Base-by-base conservation (phyloP, 2,329 filamentous ascomycete genomes). In the Neofusicoccum kwambonambiense region DNA sequence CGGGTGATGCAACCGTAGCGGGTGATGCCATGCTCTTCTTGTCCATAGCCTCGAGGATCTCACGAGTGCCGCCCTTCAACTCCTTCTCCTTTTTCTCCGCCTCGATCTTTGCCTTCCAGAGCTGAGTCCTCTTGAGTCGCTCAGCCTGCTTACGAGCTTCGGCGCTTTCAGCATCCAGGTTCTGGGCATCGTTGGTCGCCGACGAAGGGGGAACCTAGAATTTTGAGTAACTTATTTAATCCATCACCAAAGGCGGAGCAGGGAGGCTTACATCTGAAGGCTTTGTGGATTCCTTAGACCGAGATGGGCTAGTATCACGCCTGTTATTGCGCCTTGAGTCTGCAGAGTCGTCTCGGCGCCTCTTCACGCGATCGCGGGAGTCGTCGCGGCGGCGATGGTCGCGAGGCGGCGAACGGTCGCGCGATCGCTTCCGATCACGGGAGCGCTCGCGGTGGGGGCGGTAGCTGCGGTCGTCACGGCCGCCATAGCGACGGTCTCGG, bases 41-140 rank as follows among this genome's bases (percentile, higher is more conserved):
- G 75, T 90, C 90, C 83, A 90, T 92, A 76, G 90, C 87, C 71
- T 89, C 87, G 64, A 90, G 80, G 64, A 92, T 88, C 65, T 86
- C 86, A 45, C 61, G 58, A 62, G 87, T 87, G 44, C 78, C 78
- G 50, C 88, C 84, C 71, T 90, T 71, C 60, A 49, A 12, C 70
- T 62, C 63, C 45, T 67, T 70, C 86, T 90, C 87, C 74, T 91
- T 91, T 70, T 89, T 89, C 70, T 89, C 89, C 74, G 91, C 91
- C 75, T 94, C 91, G 34, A 96, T 80, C 74, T 92, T 93, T 34
- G 91, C 91, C 47, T 61, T 60, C 54, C 54, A 56, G 15, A 42
- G 37, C 49, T 64, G 49, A 5, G 51, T 37, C 31, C 44, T 54
- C 93, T 37, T 49, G 4, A 49, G 83, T 68, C 91, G 84, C 76